Base-by-base conservation (phyloP, 2,329 filamentous ascomycete genomes). In the Fusarium brevicatenulatum region DNA sequence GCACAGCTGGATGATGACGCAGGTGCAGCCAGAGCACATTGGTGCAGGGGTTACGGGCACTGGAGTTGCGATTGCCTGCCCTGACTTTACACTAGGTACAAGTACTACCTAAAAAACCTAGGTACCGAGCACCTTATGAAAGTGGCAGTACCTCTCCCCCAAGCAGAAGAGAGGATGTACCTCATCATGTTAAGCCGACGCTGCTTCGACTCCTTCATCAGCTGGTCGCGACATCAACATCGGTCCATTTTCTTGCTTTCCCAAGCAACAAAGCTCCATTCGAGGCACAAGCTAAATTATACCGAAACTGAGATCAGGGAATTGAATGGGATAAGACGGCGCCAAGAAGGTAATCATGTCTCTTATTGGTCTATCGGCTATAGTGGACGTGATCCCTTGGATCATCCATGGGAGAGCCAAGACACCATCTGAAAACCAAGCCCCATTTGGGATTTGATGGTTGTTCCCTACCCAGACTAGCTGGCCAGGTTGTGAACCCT, bases 1-100 rank as follows among this genome's bases (percentile, higher is more conserved):
- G 47, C n/a, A 50, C 47, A 34, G 30, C 47, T 50, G 47, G 63
- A 56, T 68, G 66, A 75, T 75, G 73, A 75, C 73, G 73, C 73
- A 75, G 64, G 67, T 75, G 73, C 70, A 71, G 66, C 72, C 67
- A 64, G 50, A 63, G 19, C 46, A 54, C 39, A 42, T 40, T 42
- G 40, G 46, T 60, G 40, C 71, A 73, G 67, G 71, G 71, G 40
- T 66, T 53, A 49, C 43, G 64, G 60, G 46, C 39, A 19, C 18
- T 19, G 18, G 19, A 57, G 46, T 25, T 44, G 46, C 55, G 30
- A 43, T 34, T 50, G 16, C 49, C 49, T 28, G 28, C 28, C 28
- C 28, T 36, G 21, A 19, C n/a, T 36, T 52, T 52, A 25, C n/a
- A 11, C 30, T 25, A 25, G 25, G 25, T 25, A 18, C 42, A 42